phyloP scores from a whole-genome alignment of 2,329 filamentous ascomycete genomes.

The Aspergillus sclerotialis region DNA sequence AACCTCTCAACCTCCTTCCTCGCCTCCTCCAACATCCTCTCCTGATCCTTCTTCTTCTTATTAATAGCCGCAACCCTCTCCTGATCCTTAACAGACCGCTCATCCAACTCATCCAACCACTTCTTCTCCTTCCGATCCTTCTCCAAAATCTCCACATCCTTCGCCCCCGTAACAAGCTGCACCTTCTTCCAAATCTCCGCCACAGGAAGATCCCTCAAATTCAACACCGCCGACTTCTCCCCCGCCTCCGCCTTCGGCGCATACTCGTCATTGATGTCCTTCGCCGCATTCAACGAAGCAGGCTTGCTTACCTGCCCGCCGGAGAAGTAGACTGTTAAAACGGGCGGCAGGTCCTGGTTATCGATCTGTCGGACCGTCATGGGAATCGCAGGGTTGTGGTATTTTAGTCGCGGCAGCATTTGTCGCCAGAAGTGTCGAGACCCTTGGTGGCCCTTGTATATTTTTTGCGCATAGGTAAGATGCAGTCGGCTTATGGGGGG shows the following conservation, averaged over 20 bases:
- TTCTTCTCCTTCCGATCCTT: slow-evolving; percentile 31
- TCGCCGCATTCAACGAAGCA: slow-evolving; percentile 17
- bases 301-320: slow-evolving; percentile 23
- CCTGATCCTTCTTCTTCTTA: slow-evolving; percentile 39
- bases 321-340: slow-evolving; percentile 37
- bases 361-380: slow-evolving; percentile 71
- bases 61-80: slow-evolving; percentile 30
- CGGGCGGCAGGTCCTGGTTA: slow-evolving; percentile 40
- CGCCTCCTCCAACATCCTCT: slow-evolving; percentile 38
- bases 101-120: slow-evolving; percentile 27
- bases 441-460: slow-evolving; percentile 32
- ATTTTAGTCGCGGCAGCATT: slow-evolving; percentile 82
- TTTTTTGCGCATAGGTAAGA: slow-evolving; percentile 38
- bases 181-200: slow-evolving; percentile 39
- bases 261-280: slow-evolving; percentile 23
- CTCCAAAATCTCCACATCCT: slow-evolving; percentile 24
- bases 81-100: slow-evolving; percentile 32
- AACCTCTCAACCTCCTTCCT: slow-evolving; percentile 38
- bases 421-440: slow-evolving; percentile 81
- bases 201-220: slow-evolving; percentile 33
- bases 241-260: slow-evolving; percentile 24
- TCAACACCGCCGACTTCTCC: slow-evolving; percentile 29
- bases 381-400: slow-evolving; percentile 77
- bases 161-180: slow-evolving; percentile 33
- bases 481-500: slow-evolving; percentile 36